Evolutionary conservation across 2,329 filamentous ascomycete genomes (phyloP), one percentile per base, ranked within the genome.

Genomic region (Lasiodiplodia gonubiensis): DNA sequence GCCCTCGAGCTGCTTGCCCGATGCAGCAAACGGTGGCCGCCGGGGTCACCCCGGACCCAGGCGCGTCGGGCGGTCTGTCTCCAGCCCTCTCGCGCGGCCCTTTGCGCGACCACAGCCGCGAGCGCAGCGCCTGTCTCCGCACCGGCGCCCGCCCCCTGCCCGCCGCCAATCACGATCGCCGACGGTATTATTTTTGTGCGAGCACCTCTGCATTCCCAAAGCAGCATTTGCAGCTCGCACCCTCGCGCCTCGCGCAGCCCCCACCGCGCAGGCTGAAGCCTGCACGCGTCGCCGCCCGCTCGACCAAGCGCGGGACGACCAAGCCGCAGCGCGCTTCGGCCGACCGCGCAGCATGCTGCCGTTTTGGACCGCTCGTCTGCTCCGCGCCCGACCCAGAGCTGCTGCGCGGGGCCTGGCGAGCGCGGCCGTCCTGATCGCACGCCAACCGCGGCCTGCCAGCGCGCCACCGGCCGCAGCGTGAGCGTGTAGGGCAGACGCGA

Each of bases 341-440:
- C 66, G 66, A 55, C 33, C 30, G 63, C 66, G 66, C 66, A 63
- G 39, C 55, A 67, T 63, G 66, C 27, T 55, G 66, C 66, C 66
- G 48, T 60, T 67, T 67, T 67, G 54, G 64, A 66, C 52, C 16
- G 39, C 42, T 42, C 53, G 25, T 23, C 55, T 59, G 33, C 55
- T 59, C 23, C 61, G 23, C 51, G 49, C n/a, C 42, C 61, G 48
- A 53, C 42, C 52, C 63, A 33, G 51, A 51, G 25, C 52, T 18
- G 63, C 48, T 3, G 63, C 63, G 39, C 46, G 51, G 51, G 63
- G 37, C n/a, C 37, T 55, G 35, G 52, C 49, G 33, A 37, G 63
- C 51, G 30, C 23, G 39, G 18, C 42, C 16, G 39, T n/a, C 18
- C 42, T 46, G 63, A 37, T 39, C 25, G 35, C 51, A 27, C 37